A percentile compares a stretch with the other conserved stretches of the same genome.
Conservation (phyloP, 805 yeast genomes). For the Candida boidinii region DNA sequence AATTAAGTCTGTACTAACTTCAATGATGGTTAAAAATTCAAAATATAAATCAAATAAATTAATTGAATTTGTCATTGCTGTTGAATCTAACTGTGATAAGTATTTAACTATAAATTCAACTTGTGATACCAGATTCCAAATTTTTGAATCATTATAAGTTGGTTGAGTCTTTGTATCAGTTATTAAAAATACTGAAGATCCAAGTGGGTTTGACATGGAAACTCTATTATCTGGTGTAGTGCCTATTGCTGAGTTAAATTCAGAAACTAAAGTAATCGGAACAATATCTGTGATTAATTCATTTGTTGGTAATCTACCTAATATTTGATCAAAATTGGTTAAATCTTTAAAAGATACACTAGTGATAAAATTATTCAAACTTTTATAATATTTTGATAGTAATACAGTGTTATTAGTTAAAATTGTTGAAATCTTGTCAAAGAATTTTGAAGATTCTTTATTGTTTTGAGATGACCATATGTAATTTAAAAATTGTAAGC, state of each 20-base stretch:
- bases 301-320: no score
- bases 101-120: not conserved
- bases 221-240: constrained; percentile 8
- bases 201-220: constrained; percentile 16
- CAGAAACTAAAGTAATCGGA: constrained; percentile 4
- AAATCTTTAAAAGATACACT: no score
- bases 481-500: constrained; percentile 9
- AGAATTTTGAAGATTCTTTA: constrained; percentile 3
- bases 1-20: no score
- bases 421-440: no score
- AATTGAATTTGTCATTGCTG: constrained; percentile 15
- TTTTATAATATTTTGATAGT: no score
- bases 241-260: constrained; percentile 1
- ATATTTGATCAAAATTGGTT: no score
- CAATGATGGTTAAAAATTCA: no score
- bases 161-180: no score
- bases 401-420: no score
- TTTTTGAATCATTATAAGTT: not conserved
- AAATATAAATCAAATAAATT: constrained; percentile 7
- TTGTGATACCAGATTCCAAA: not conserved
- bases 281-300: not conserved
- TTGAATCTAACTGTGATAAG: no score
- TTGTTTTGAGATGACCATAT: constrained; percentile 6
- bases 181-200: not conserved
- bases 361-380: no score